phyloP scores from a whole-genome alignment of 768 basidiomycete genomes.

The Phanerochaete carnosa region DNA sequence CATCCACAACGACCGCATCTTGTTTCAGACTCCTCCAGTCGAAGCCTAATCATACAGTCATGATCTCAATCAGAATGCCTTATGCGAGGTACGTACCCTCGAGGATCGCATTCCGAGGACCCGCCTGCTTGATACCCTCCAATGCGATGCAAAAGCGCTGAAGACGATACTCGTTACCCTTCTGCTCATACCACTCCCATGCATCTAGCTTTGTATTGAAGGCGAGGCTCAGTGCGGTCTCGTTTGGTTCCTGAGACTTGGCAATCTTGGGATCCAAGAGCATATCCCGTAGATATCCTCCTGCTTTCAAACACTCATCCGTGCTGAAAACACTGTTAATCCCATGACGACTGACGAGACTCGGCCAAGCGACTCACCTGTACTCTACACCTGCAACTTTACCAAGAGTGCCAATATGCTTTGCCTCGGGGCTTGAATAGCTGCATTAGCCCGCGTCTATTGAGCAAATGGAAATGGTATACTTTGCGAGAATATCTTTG shows the following conservation, averaged over 20 bases:
- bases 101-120: not conserved
- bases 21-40: constrained; percentile 21
- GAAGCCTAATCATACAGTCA: constrained; percentile 15
- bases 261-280: constrained; percentile 19
- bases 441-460: constrained; percentile 17
- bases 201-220: not conserved
- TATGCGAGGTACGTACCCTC: not conserved
- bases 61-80: not conserved
- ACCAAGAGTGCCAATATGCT: constrained; percentile 3
- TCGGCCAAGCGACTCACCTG: constrained; percentile 20
- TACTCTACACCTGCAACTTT: not conserved
- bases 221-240: constrained; percentile 15
- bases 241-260: constrained; percentile 14
- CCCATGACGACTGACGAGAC: not conserved
- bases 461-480: constrained; percentile 19
- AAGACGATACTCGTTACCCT: constrained; percentile 8
- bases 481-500: constrained; percentile 28
- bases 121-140: constrained; percentile 3
- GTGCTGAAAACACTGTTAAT: constrained; percentile 16
- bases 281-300: constrained; percentile 16
- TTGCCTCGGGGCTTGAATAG: constrained; percentile 1
- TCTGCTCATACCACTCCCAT: constrained; percentile 10
- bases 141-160: not conserved
- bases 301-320: constrained; percentile 13
- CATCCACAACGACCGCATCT: constrained; percentile 15